These are phyloP conservation scores for Sporothrix inflata DNA, from an alignment of 2,329 filamentous ascomycete species.

Conservation along the genomic window DNA sequence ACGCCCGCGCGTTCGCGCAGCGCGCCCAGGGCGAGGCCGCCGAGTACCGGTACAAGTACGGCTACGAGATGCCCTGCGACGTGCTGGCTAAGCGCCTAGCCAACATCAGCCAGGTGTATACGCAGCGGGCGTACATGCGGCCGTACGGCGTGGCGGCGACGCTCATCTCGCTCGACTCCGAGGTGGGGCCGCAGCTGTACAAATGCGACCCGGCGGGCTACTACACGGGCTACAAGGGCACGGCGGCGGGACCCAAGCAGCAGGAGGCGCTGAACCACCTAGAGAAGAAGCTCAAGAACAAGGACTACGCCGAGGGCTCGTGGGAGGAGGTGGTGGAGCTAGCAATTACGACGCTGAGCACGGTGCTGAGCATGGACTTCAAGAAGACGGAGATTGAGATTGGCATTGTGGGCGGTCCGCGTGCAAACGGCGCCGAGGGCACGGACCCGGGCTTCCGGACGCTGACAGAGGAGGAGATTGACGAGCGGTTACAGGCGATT, in stretches of 20 bases:
- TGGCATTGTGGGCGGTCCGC: constrained; percentile 90
- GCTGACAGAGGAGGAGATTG: constrained; percentile 96
- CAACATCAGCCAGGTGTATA: constrained; percentile 99
- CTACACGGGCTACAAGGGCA: constrained; percentile 98
- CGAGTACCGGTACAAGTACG: constrained; percentile 97
- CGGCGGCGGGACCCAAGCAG: constrained; percentile 94
- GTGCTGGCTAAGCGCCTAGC: constrained; percentile 94
- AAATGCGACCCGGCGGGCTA: constrained; percentile 98
- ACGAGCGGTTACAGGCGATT: constrained; percentile 96
- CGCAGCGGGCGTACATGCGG: constrained; percentile 97
- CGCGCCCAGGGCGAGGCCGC: constrained; percentile 93
- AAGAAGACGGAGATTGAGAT: constrained; percentile 99
- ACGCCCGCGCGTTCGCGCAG: constrained; percentile 90
- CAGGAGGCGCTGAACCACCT: constrained; percentile 98
- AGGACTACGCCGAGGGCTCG: constrained; percentile 85
- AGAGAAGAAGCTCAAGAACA: constrained; percentile 99
- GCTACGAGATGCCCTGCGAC: constrained; percentile 99
- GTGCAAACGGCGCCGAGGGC: constrained; percentile 79
- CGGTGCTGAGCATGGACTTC: constrained; percentile 97
- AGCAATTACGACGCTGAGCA: constrained; percentile 92
- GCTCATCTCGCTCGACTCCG: constrained; percentile 88
- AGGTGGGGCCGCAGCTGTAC: constrained; percentile 92
- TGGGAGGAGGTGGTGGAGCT: constrained; percentile 99
- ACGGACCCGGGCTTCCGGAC: constrained; percentile 79
- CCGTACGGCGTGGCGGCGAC: constrained; percentile 95